phyloP scores from a whole-genome alignment of 2,329 filamentous ascomycete genomes.

The Knoxdaviesia proteae region DNA sequence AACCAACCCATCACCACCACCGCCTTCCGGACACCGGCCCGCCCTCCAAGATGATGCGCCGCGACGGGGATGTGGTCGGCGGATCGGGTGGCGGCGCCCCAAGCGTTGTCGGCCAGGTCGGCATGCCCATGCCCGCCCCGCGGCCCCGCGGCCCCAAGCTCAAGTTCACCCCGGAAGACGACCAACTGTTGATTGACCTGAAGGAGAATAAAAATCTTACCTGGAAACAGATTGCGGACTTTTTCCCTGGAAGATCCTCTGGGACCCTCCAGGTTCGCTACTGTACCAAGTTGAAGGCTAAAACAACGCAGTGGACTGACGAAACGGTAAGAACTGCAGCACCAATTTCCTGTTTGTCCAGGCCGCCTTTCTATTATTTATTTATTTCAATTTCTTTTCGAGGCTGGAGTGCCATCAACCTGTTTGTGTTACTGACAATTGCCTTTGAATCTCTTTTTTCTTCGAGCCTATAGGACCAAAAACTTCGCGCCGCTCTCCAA shows the following conservation, averaged over 20 bases:
- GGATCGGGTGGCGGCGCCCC: slow-evolving; percentile 36
- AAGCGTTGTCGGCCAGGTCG: slow-evolving; percentile 69
- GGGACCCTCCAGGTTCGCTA: slow-evolving; percentile 86
- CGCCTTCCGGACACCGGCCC: slow-evolving; percentile 55
- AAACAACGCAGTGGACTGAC: slow-evolving; percentile 82
- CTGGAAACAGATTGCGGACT: slow-evolving; percentile 95
- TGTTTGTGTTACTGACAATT: not conserved
- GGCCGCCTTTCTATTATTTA: not conserved
- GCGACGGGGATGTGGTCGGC: slow-evolving; percentile 22
- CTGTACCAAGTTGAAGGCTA: slow-evolving; percentile 86
- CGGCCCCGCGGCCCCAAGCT: slow-evolving; percentile 72
- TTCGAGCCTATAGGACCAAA: slow-evolving; percentile 39
- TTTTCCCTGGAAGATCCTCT: slow-evolving; percentile 78
- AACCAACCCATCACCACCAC: slow-evolving; percentile 59
- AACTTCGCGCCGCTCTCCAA: slow-evolving; percentile 54
- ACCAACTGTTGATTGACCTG: slow-evolving; percentile 67
- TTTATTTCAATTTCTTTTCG: not conserved
- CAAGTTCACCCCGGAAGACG: slow-evolving; percentile 86
- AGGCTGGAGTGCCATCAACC: not conserved
- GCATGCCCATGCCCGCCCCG: slow-evolving; percentile 69
- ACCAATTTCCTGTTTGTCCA: not conserved
- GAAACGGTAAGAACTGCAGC: slow-evolving; percentile 48
- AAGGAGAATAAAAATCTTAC: slow-evolving; percentile 91
- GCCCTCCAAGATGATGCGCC: slow-evolving; percentile 44
- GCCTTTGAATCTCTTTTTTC: not conserved